Conservation (phyloP, 1,284 basidiomycete species). For the Pseudozyma sp. region DNA sequence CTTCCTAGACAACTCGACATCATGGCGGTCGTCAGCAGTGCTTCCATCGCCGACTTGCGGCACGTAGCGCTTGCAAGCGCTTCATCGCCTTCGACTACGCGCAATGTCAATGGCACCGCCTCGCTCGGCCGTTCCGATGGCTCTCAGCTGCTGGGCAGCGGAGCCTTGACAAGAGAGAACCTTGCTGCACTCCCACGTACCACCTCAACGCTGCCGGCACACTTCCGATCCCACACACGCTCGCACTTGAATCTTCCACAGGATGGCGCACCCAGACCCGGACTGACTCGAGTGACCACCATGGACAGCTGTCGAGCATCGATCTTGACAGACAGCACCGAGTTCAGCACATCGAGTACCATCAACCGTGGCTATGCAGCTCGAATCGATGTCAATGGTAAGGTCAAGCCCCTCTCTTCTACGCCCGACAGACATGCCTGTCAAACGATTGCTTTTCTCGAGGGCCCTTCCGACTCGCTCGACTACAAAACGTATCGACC, state of each 20-base stretch:
- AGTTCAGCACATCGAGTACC: conserved; percentile 53
- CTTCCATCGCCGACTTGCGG: conserved; percentile 17
- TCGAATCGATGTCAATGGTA: conserved; percentile 51
- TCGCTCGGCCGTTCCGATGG: conserved; percentile 16
- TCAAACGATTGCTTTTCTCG: conserved; percentile 52
- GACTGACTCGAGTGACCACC: conserved; percentile 31
- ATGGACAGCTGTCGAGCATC: conserved; percentile 43
- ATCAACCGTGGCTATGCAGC: conserved; percentile 50
- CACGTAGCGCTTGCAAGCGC: conserved; percentile 15
- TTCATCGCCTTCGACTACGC: conserved; percentile 6
- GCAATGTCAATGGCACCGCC: conserved; percentile 3
- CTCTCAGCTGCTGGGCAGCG: conserved; percentile 4
- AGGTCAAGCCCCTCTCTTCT: conserved; percentile 44
- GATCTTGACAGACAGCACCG: conserved; percentile 43
- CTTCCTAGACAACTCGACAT: conserved; percentile 13
- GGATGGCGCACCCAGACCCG: conserved; percentile 1
- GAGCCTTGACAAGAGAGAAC: conserved; percentile 32
- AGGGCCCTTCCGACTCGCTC: conserved; percentile 42
- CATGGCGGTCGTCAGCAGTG: conserved; percentile 36
- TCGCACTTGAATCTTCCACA: conserved; percentile 7
- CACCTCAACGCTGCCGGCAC: conserved; percentile 19
- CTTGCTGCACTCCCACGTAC: conserved; percentile 27
- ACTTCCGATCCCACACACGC: conserved; percentile 18
- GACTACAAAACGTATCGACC: conserved; percentile 55
- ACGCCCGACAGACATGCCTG: conserved; percentile 31